A percentile compares a stretch with the other conserved stretches of the same genome.
Conservation (phyloP, 2,329 filamentous ascomycete species). For the Trichophyton rubrum region DNA sequence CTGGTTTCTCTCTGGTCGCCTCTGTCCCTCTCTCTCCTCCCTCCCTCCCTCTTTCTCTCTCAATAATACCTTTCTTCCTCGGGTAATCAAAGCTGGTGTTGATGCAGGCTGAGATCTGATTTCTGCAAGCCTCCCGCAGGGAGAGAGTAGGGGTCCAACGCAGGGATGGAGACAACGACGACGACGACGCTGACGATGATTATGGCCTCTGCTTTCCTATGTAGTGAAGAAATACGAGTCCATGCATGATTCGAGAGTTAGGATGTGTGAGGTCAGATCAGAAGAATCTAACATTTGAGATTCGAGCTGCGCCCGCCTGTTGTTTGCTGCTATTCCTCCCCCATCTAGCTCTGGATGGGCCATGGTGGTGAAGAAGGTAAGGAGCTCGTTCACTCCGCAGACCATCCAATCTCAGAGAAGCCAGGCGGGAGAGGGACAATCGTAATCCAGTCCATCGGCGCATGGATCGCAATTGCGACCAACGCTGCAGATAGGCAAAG, state of each 20-base stretch:
- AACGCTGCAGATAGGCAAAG: neutral
- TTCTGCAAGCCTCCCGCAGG: constrained; percentile 3
- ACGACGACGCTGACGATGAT: too few species aligned
- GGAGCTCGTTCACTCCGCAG: neutral
- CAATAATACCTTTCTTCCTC: neutral
- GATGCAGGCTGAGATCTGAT: constrained; percentile 1
- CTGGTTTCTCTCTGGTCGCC: too few species aligned
- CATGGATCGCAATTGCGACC: constrained; percentile 1
- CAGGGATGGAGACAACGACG: neutral
- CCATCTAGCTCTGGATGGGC: neutral
- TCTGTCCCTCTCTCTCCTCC: too few species aligned
- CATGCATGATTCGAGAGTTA: neutral
- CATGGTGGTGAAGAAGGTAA: neutral
- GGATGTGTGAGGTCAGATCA: neutral
- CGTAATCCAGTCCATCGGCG: constrained; percentile 3
- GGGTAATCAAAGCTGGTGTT: constrained; percentile 1
- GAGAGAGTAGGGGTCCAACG: neutral
- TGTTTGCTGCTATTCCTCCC: neutral
- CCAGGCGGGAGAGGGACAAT: neutral
- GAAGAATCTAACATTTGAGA: neutral
- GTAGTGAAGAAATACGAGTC: neutral
- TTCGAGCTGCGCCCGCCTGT: neutral
- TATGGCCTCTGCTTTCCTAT: neutral
- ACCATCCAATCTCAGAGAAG: neutral
- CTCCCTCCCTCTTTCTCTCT: too few species aligned